phyloP scores from a whole-genome alignment of 345 rosid species.

The Moringa oleifera region DNA sequence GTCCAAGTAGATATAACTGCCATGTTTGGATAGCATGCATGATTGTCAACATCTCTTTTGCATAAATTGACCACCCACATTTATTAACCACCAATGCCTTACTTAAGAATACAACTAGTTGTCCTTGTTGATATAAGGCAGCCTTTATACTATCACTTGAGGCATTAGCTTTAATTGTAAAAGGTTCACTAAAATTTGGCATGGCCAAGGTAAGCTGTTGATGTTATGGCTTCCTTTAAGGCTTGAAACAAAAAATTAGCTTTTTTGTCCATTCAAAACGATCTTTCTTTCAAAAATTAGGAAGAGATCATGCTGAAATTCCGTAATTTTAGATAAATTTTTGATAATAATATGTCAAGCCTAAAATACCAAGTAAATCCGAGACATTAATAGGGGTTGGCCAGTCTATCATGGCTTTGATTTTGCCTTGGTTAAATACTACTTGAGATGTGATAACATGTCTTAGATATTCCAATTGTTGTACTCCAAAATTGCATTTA shows the following conservation, averaged over 20 bases:
- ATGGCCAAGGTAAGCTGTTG: background rate
- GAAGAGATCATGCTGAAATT: background rate
- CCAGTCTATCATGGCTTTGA: background rate
- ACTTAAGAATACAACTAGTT: background rate
- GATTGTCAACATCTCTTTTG: conserved; percentile 2
- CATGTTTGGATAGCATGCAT: background rate
- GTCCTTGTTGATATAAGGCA: background rate
- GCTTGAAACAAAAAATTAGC: background rate
- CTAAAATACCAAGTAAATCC: background rate
- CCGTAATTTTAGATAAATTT: conserved; percentile 2
- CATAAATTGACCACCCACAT: background rate
- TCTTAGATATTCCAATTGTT: background rate
- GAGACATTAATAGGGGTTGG: background rate
- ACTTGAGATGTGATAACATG: background rate
- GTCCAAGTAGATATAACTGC: background rate
- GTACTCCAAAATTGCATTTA: background rate
- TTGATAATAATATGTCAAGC: conserved; percentile 1
- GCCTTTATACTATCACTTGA: background rate
- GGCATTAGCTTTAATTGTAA: background rate
- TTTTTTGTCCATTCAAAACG: background rate
- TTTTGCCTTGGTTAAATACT: background rate
- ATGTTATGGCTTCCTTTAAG: background rate
- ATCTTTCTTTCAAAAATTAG: background rate
- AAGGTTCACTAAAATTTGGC: background rate
- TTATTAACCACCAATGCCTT: background rate